Evolutionary conservation across 2,329 filamentous ascomycete genomes (phyloP).

Genomic region (Fusarium graminum): DNA sequence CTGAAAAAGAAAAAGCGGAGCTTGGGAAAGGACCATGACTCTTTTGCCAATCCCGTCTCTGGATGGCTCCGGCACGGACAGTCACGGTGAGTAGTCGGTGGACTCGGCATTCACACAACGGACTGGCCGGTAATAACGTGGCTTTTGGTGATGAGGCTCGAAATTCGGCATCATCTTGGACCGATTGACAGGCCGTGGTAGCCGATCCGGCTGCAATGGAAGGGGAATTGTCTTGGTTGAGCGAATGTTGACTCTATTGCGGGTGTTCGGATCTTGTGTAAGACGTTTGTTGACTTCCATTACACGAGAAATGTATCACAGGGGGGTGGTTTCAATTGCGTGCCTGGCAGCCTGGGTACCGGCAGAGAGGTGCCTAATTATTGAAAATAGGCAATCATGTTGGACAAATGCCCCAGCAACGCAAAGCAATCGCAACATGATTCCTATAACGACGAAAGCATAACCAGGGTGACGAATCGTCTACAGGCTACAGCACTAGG

Average conservation of each 20-base stretch:
- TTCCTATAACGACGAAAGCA: conserved; percentile 13
- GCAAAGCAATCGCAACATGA: conserved; percentile 12
- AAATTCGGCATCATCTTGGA: conserved; percentile 30
- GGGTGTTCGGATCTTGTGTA: conserved; percentile 18
- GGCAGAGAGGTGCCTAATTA: conserved; percentile 14
- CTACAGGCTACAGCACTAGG: conserved; percentile 6
- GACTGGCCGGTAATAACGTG: conserved; percentile 31
- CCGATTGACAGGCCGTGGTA: conserved; percentile 37
- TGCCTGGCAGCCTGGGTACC: conserved; percentile 13
- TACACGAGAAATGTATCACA: conserved; percentile 1
- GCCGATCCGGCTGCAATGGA: conserved; percentile 21
- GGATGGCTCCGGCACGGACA: conserved; percentile 18
- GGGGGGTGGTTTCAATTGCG: conserved; percentile 10
- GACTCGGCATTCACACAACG: conserved; percentile 21
- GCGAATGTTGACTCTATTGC: conserved; percentile 18
- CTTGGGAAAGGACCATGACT: conserved; percentile 35
- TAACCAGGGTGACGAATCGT: conserved; percentile 12
- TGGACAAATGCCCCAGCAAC: conserved; percentile 21
- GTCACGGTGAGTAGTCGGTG: conserved; percentile 32
- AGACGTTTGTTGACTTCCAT: conserved; percentile 1
- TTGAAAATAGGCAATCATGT: conserved; percentile 25
- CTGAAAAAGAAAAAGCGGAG: conserved; percentile 20
- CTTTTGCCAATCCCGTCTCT: conserved; percentile 35
- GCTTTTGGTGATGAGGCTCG: conserved; percentile 5
- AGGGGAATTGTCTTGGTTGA: conserved; percentile 11